These are phyloP conservation scores for Ophiognomonia clavigignenti-juglandacearum DNA, from an alignment of 2,329 filamentous ascomycete species.

Conservation along the genomic window DNA sequence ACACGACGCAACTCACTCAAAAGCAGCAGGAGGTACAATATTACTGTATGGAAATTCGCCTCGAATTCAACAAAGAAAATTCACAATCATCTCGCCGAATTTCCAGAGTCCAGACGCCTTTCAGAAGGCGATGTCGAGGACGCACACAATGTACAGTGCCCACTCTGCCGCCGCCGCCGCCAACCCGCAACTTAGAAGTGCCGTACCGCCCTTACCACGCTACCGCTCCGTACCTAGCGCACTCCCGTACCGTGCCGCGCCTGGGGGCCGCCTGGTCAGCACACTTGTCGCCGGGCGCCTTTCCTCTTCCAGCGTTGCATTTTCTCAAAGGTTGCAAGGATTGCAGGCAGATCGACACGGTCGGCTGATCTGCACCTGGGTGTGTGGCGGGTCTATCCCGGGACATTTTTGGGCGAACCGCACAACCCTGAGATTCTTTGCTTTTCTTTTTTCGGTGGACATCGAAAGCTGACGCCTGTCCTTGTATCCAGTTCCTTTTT, in stretches of 20 bases:
- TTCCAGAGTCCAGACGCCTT: too few species aligned
- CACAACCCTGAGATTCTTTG: neutral
- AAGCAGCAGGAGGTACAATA: too few species aligned
- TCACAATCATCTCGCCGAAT: too few species aligned
- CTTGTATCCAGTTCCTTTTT: conserved; percentile 5
- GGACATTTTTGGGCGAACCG: conserved; percentile 1
- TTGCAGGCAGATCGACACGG: conserved; percentile 17
- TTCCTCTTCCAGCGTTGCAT: conserved; percentile 9
- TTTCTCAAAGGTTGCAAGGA: conserved; percentile 11
- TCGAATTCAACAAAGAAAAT: too few species aligned
- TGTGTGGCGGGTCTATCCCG: conserved; percentile 8
- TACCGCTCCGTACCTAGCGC: conserved; percentile 6
- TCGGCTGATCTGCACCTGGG: conserved; percentile 18
- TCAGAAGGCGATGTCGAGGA: too few species aligned
- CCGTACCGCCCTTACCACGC: conserved; percentile 5
- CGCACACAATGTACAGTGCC: too few species aligned
- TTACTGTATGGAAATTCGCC: too few species aligned
- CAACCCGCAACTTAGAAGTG: too few species aligned
- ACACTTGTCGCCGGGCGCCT: conserved; percentile 2
- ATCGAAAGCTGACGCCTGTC: conserved; percentile 14
- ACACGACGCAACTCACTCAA: too few species aligned
- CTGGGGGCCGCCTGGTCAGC: conserved; percentile 8
- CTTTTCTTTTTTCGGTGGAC: too few species aligned
- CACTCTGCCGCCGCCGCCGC: neutral
- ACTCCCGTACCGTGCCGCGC: neutral